phyloP scores from a whole-genome alignment of 306 rosid genomes.

The Purshia tridentata region DNA sequence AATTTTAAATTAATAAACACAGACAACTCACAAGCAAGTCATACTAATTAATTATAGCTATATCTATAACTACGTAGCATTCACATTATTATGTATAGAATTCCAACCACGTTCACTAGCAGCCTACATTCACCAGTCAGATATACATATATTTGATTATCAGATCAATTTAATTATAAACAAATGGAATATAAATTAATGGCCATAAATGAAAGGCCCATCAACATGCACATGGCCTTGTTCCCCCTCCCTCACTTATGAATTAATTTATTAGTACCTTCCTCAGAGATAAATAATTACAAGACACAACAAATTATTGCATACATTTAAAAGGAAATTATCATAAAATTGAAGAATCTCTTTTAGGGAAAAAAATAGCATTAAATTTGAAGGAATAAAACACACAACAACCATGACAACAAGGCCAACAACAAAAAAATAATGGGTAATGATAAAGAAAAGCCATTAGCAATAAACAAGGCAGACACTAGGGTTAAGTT shows the following conservation, averaged over 20 bases:
- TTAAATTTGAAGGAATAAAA: conserved; percentile 48
- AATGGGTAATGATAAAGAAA: conserved; percentile 35
- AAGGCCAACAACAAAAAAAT: conserved; percentile 40
- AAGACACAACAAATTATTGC: conserved; percentile 11
- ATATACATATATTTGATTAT: conserved; percentile 32
- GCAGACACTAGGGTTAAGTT: conserved; percentile 61
- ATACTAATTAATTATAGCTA: not conserved
- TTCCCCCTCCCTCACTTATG: conserved; percentile 54
- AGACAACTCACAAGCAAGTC: conserved; percentile 8
- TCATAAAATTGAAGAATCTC: conserved; percentile 44
- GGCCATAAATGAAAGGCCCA: conserved; percentile 54
- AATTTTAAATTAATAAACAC: not conserved
- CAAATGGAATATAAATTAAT: conserved; percentile 43
- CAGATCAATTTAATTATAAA: conserved; percentile 28
- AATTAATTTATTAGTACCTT: conserved; percentile 27
- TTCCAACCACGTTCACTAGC: conserved; percentile 41
- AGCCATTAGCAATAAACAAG: conserved; percentile 57
- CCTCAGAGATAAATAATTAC: conserved; percentile 34
- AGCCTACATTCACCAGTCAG: conserved; percentile 40
- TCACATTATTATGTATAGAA: conserved; percentile 2
- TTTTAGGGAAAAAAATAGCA: conserved; percentile 25
- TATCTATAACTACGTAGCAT: not conserved
- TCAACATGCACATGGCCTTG: conserved; percentile 84
- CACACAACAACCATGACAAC: conserved; percentile 64
- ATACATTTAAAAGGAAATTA: conserved; percentile 16